phyloP scores from a whole-genome alignment of 2,329 filamentous ascomycete genomes.

The Xylaria sp. region DNA sequence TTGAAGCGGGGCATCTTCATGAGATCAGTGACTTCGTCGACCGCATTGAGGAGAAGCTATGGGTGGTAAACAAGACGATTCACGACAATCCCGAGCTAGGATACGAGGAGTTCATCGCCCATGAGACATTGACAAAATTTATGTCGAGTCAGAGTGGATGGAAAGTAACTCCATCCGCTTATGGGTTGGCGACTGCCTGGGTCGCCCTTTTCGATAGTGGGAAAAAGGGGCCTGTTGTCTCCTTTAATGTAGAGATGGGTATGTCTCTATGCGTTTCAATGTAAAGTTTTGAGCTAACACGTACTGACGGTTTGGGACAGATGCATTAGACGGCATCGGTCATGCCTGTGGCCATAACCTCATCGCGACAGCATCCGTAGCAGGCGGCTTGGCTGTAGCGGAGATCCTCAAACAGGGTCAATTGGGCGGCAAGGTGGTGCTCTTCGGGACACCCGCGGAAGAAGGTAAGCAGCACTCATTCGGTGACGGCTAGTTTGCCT shows the following conservation, averaged over 20 bases:
- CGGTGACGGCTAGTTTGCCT: not conserved
- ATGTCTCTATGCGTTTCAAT: not conserved
- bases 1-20: conserved; percentile 35
- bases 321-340: conserved; percentile 56
- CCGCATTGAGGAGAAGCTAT: conserved; percentile 46
- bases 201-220: conserved; percentile 55
- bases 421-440: conserved; percentile 51
- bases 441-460: conserved; percentile 61
- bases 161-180: conserved; percentile 58
- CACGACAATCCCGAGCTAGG: conserved; percentile 58
- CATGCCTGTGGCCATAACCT: conserved; percentile 63
- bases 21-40: conserved; percentile 49
- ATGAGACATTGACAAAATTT: conserved; percentile 56
- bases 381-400: conserved; percentile 54
- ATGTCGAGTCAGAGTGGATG: conserved; percentile 51
- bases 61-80: conserved; percentile 55
- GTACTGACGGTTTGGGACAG: conserved; percentile 37
- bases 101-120: conserved; percentile 55
- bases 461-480: conserved; percentile 45
- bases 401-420: conserved; percentile 48
- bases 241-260: conserved; percentile 56
- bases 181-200: conserved; percentile 59
- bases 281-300: not conserved
- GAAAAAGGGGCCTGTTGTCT: conserved; percentile 52
- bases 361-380: conserved; percentile 55